Percentiles rank a stretch among this genome's conserved stretches.
phyloP scores from a whole-genome alignment of 2,329 filamentous ascomycete genomes.

The Verticillium nonalfalfae region DNA sequence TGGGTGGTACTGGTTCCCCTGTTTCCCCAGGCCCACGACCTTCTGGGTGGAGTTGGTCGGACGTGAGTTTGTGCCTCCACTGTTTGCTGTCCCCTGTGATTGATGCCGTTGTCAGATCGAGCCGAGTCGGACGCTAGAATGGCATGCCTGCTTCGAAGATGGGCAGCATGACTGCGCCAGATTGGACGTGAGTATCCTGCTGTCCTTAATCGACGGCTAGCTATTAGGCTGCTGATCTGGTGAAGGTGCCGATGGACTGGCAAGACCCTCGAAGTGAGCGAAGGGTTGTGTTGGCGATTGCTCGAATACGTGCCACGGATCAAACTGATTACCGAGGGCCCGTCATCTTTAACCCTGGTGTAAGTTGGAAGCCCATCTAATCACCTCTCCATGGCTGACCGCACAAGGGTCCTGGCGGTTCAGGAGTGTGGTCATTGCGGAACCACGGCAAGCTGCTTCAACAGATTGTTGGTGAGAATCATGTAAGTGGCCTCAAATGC shows the following conservation, averaged over 20 bases:
- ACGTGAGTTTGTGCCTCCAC: not conserved
- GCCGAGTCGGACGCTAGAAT: conserved; percentile 19
- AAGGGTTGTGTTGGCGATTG: conserved; percentile 23
- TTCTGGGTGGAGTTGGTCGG: not conserved
- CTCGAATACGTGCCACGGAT: conserved; percentile 23
- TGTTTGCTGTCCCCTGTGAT: not conserved
- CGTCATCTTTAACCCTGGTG: conserved; percentile 27
- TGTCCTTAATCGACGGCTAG: not conserved
- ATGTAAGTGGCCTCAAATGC: conserved; percentile 22
- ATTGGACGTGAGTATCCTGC: conserved; percentile 18
- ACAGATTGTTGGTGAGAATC: conserved; percentile 37
- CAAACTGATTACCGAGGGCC: conserved; percentile 17
- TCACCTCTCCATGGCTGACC: not conserved
- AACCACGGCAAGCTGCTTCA: conserved; percentile 27
- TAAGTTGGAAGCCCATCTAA: conserved; percentile 11
- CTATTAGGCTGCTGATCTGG: conserved; percentile 16
- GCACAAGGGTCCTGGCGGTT: conserved; percentile 41
- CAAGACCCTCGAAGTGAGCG: conserved; percentile 17
- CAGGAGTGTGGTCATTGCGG: conserved; percentile 29
- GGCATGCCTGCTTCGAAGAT: conserved; percentile 23
- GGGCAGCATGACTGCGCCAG: conserved; percentile 23
- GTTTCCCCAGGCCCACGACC: not conserved
- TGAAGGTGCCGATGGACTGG: conserved; percentile 28
- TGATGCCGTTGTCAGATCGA: conserved; percentile 24
- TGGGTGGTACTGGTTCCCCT: not conserved